A percentile compares a stretch with the other conserved stretches of the same genome.
Evolutionary conservation across 306 rosid species (phyloP).

Genomic region (Prunus davidiana): DNA sequence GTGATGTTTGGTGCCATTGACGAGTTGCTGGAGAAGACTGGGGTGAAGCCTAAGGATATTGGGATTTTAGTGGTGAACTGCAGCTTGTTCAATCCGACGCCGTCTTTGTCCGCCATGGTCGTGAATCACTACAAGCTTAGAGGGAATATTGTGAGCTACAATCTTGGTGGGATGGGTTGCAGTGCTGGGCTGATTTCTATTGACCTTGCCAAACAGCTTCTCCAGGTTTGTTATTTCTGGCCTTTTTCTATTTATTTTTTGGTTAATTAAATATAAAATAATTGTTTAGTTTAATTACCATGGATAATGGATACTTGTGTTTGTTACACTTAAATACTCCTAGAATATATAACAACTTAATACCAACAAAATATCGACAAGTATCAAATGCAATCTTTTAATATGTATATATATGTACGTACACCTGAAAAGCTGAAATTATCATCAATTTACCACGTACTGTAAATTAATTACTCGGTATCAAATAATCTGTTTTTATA

Average conservation of each 20-base stretch:
- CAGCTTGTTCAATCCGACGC: conserved; percentile 90
- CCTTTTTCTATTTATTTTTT: not conserved
- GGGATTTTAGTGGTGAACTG: conserved; percentile 86
- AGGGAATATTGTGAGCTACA: conserved; percentile 66
- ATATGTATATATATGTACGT: no score
- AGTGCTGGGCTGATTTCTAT: conserved; percentile 94
- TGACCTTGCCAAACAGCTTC: conserved; percentile 87
- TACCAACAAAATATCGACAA: not conserved
- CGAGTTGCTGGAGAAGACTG: conserved; percentile 66
- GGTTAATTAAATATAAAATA: not conserved
- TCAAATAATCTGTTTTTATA: no score
- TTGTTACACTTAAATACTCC: not conserved
- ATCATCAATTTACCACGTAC: no score
- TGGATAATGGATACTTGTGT: not conserved
- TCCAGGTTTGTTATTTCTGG: conserved; percentile 49
- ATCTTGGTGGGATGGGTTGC: conserved; percentile 99
- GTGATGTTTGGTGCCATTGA: conserved; percentile 96
- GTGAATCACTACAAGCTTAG: conserved; percentile 81
- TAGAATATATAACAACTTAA: not conserved
- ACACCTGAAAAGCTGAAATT: no score
- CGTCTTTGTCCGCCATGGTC: conserved; percentile 85
- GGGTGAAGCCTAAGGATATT: conserved; percentile 83
- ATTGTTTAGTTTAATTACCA: not conserved
- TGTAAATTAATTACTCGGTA: no score
- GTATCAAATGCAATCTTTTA: no score